Evolutionary conservation across 768 basidiomycete species (phyloP).

Genomic region (Lentinula guzmanii): DNA sequence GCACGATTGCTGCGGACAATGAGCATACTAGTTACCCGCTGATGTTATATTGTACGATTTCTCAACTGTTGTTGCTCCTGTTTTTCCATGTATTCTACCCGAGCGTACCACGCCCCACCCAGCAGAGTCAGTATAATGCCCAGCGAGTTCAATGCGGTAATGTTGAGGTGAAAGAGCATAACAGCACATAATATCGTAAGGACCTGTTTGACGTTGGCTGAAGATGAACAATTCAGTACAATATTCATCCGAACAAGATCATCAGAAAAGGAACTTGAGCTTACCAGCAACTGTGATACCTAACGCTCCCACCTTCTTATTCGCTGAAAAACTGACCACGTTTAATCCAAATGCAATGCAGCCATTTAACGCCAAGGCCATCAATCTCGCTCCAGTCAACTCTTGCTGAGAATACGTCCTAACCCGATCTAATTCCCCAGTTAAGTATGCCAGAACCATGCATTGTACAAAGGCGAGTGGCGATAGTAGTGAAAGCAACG

Average conservation of each 20-base stretch:
- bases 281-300: slow-evolving; percentile 88
- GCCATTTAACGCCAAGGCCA: slow-evolving; percentile 71
- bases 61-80: slow-evolving; percentile 4
- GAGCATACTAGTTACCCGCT: neutral
- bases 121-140: slow-evolving; percentile 81
- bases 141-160: slow-evolving; percentile 71
- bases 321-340: slow-evolving; percentile 93
- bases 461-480: slow-evolving; percentile 91
- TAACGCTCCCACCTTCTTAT: slow-evolving; percentile 82
- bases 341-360: slow-evolving; percentile 88
- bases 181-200: slow-evolving; percentile 85
- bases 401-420: slow-evolving; percentile 38
- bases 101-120: slow-evolving; percentile 81
- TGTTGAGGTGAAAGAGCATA: slow-evolving; percentile 72
- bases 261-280: slow-evolving; percentile 14
- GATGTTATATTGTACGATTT: neutral
- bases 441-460: slow-evolving; percentile 64
- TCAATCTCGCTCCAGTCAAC: slow-evolving; percentile 29
- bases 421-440: slow-evolving; percentile 75
- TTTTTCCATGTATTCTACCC: slow-evolving; percentile 56
- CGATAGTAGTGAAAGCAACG: slow-evolving; percentile 84
- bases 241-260: no score
- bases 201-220: slow-evolving; percentile 91
- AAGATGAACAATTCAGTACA: slow-evolving; percentile 8
- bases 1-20: neutral